Evolutionary conservation across 108 stramenopile genomes (phyloP), one percentile per base, ranked within the genome.

Genomic region (Aurantiochytrium sp.): DNA sequence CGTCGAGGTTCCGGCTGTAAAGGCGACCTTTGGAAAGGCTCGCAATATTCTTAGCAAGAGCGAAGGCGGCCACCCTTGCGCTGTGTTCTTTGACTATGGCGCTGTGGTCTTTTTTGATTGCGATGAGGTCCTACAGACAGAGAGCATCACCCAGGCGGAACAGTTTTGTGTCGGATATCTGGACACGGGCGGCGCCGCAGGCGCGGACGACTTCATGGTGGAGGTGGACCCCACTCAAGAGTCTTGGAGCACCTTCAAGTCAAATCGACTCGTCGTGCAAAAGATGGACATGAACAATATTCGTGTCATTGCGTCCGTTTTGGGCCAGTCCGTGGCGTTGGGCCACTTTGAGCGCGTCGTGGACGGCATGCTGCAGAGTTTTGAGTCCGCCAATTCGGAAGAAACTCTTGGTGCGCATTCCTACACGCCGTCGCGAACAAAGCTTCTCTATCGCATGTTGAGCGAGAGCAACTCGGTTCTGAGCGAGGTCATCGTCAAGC

Each of bases 261-360:
- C 64, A 28, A 89, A 44, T 21, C 5, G 4, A 21, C 45, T 96
- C 35, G 91, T 95, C 59, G 95, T 98, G 28, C 93, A 94, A 88
- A 94, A 94, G 83, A 89, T 98, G 60, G 96, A 97, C 72, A 95
- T 96, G 92, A 96, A 97, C 88, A 96, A 95, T 18, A 95, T 97
- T n/a, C 95, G 94, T 49, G 96, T 98, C 59, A 95, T 98, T 53
- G 94, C 95, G 28, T 95, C 95, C 60, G 94, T 98, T 60, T 95
- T 98, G 96, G 97, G 95, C 5, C 96, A 97, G 89, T 95, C 95
- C 28, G 96, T 97, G 0, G 97, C 97, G 12, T 89, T 98, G 88
- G 97, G 97, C 83, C 94, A 95, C 89, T 96, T 96, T 94, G 95
- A 95, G 91, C 96, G 96, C 58, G 96, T 92, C 21, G 96, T 96